phyloP scores from a whole-genome alignment of 2,329 filamentous ascomycete genomes.

The Paracoccidioides brasiliensis region DNA sequence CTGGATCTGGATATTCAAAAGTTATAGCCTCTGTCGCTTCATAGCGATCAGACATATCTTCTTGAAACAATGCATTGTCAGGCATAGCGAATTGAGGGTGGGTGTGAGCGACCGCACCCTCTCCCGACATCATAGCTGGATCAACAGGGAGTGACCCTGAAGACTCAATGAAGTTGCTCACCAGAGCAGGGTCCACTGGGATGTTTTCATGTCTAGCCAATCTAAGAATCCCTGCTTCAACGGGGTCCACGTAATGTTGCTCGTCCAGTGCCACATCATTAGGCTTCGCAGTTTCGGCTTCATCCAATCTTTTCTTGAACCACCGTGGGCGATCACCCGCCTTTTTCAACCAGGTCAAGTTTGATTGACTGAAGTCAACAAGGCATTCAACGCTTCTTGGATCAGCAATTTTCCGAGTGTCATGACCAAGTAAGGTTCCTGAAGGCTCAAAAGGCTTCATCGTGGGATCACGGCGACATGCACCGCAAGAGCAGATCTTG shows the following conservation, averaged over 20 bases:
- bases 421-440: constrained; percentile 76
- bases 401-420: constrained; percentile 82
- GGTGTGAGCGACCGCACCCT: background rate
- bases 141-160: constrained; percentile 30
- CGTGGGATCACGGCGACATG: constrained; percentile 56
- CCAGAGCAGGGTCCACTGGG: background rate
- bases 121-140: constrained; percentile 23
- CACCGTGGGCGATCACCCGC: constrained; percentile 36
- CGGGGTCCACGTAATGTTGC: constrained; percentile 30
- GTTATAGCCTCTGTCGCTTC: constrained; percentile 22
- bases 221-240: constrained; percentile 15
- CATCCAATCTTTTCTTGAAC: constrained; percentile 37
- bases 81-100: constrained; percentile 16
- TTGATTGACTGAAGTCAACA: constrained; percentile 82
- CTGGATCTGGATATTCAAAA: constrained; percentile 21
- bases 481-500: constrained; percentile 74
- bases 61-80: constrained; percentile 17
- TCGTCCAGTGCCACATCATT: constrained; percentile 34
- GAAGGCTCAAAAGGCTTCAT: constrained; percentile 74
- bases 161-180: constrained; percentile 3
- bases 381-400: constrained; percentile 79
- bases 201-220: constrained; percentile 13
- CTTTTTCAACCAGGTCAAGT: constrained; percentile 66
- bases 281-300: constrained; percentile 41
- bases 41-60: constrained; percentile 19